phyloP scores from a whole-genome alignment of 2,329 filamentous ascomycete species.

The Metarhizium guizhouense region DNA sequence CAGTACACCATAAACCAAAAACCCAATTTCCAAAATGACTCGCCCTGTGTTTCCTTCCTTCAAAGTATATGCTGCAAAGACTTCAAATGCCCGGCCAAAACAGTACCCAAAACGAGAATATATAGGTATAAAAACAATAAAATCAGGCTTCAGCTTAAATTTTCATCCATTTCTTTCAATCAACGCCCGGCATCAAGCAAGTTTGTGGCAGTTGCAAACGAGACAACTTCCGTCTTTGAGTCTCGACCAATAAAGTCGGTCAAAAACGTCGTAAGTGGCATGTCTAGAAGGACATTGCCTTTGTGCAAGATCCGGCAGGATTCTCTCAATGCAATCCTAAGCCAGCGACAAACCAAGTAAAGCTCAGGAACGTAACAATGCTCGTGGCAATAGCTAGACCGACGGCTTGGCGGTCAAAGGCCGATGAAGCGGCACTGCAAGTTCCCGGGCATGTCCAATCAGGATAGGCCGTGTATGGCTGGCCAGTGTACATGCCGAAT shows the following conservation, averaged over 20 bases:
- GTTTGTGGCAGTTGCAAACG: background rate
- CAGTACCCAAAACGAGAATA: background rate
- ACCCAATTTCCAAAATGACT: background rate
- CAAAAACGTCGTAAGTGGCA: background rate
- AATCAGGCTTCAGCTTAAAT: background rate
- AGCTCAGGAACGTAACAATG: constrained; percentile 47
- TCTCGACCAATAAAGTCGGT: background rate
- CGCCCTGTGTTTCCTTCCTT: background rate
- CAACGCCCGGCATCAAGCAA: constrained; percentile 1
- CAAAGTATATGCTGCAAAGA: background rate
- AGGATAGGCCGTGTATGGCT: constrained; percentile 40
- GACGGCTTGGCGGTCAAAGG: constrained; percentile 37
- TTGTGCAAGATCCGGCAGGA: background rate
- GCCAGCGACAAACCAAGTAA: constrained; percentile 56
- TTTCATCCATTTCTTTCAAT: background rate
- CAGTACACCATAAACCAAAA: background rate
- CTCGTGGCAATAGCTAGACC: constrained; percentile 45
- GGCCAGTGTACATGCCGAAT: constrained; percentile 49
- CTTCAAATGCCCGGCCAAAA: background rate
- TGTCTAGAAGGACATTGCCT: too few relatives aligned
- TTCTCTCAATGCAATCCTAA: constrained; percentile 26
- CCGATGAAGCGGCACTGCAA: constrained; percentile 44
- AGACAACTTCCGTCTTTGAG: background rate
- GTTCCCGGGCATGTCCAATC: constrained; percentile 49
- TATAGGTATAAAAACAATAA: background rate